Base-by-base conservation (phyloP, 768 basidiomycete genomes). In the Favolaschia claudopus region DNA sequence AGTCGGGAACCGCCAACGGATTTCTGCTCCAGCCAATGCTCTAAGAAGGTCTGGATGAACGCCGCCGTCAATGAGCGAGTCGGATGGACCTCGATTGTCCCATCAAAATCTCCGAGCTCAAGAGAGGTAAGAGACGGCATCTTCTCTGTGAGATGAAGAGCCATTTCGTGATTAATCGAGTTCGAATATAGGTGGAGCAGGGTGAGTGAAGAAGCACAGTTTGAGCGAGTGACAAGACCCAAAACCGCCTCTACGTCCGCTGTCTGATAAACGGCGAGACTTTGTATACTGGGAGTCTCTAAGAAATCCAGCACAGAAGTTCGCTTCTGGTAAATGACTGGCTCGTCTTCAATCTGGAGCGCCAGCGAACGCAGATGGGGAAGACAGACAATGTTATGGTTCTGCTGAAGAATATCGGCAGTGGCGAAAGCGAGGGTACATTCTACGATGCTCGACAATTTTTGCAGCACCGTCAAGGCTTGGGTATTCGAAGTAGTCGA, bases 151-250 rank as follows among this genome's bases (percentile, higher is more conserved):
- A 53, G 22, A 2, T 10, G 28, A 12, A 59, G 50, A n/a, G 53
- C 15, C 13, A 17, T n/a, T 12, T 31, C 29, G 13, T 20, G 37
- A 7, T 14, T 3, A 17, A 59, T 29, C 6, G 20, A 25, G 7
- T 9, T 15, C 8, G 29, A 22, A 25, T 52, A 10, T n/a, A 52
- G 42, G 17, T 15, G 42, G 28, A 59, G 29, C 8, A 14, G 22
- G 10, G 2, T 19, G 25, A 59, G 38, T 4, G 37, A 53, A 4
- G 15, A 12, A 12, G 49, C 43, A 28, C 58, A 59, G 37, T 20
- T 13, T 1, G 58, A 53, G 43, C 58, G 58, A n/a, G 44, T 20
- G 44, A 59, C 7, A 27, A 59, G 58, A 7, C 28, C 34, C 2
- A 47, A 19, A 25, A 53, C 38, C 2, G 50, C 43, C 5, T 24